Evolutionary conservation across 1,284 basidiomycete species (phyloP), one percentile per base, ranked within the genome.

Genomic region (Cutaneotrichosporon sp.): DNA sequence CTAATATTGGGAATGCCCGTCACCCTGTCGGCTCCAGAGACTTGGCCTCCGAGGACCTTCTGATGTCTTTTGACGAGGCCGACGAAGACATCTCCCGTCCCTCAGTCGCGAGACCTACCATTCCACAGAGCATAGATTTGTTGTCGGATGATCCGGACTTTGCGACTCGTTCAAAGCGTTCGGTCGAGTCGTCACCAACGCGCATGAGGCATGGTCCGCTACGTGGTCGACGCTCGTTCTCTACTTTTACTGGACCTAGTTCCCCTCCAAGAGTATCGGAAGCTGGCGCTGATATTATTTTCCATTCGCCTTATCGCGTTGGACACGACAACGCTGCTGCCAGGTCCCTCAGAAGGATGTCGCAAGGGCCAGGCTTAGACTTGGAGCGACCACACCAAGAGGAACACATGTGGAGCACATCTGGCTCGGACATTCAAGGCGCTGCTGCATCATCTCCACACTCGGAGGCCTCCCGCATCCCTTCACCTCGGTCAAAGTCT

Each of bases 51-150:
- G 33, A 37, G 26, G 69, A 71, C 46, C 60, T 71, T 0, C 52
- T 72, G 5, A 64, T 64, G 11, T 68, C 66, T 0, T 71, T 67
- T 49, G 65, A 70, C 14, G 67, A 69, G n/a, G 19, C 59, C 4
- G 42, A 49, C 5, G 44, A 12, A 27, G 10, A 14, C 33, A 11
- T n/a, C 35, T 1, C 24, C 9, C 27, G 24, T 11, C 37, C 19
- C 6, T 17, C 47, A 8, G 25, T 29, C 4, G 17, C 17, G 3
- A 6, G 27, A 3, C 29, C 7, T 22, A 19, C 11, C 10, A 34
- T 26, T 6, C 27, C 32, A 34, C 53, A 50, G 22, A 29, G 24
- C 14, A 20, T 38, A 1, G 52, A 58, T 34, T 17, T 44, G 10
- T 32, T 59, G 10, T 44, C 52, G 2, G 52, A 54, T 8, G 52